Percentiles rank a stretch among this genome's conserved stretches.
These are phyloP conservation scores for Phlebopus sp. DNA, from an alignment of 1,284 basidiomycete species.

Conservation along the genomic window DNA sequence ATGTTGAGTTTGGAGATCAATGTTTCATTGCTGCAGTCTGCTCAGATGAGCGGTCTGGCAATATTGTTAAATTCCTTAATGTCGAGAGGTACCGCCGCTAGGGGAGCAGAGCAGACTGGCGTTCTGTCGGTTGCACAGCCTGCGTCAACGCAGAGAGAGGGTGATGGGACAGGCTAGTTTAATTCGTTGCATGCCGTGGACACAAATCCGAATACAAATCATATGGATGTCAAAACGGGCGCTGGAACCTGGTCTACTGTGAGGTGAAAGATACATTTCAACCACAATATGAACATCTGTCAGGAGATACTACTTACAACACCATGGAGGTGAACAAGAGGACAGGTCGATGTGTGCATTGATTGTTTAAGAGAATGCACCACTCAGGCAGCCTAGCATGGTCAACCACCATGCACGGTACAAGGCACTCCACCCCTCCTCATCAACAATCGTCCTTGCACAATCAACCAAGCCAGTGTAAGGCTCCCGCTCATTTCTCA, in stretches of 20 bases:
- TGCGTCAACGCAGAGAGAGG: constrained; percentile 18
- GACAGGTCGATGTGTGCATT: neutral
- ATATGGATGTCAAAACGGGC: no score
- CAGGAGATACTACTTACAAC: no score
- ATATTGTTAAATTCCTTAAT: constrained; percentile 67
- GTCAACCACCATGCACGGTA: constrained; percentile 91
- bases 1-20: constrained; percentile 75
- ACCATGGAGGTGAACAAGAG: neutral
- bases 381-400: constrained; percentile 59
- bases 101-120: constrained; percentile 20
- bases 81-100: constrained; percentile 25
- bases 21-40: constrained; percentile 60
- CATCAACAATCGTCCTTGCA: constrained; percentile 74
- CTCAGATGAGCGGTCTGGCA: constrained; percentile 71
- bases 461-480: constrained; percentile 80
- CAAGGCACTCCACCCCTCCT: constrained; percentile 76
- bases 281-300: no score
- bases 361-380: constrained; percentile 49
- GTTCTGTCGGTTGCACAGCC: constrained; percentile 8
- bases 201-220: no score
- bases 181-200: neutral
- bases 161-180: constrained; percentile 26
- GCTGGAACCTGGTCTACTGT: no score
- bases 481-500: constrained; percentile 84
- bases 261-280: no score